These are phyloP conservation scores for Fusarium napiforme DNA, from an alignment of 2,329 filamentous ascomycete genomes.

Conservation along the genomic window DNA sequence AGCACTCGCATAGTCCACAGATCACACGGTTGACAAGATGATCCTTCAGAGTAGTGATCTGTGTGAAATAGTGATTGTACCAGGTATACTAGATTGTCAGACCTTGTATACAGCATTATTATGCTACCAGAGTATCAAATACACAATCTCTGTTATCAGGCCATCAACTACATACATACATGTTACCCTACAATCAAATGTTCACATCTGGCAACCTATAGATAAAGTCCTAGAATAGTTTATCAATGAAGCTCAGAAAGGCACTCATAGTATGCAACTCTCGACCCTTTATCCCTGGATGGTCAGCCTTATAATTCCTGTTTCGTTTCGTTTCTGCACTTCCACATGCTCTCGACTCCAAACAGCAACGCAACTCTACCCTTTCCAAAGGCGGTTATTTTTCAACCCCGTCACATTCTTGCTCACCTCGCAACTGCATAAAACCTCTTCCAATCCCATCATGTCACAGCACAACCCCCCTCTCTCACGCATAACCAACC, in stretches of 20 bases:
- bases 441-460: constrained; percentile 26
- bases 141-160: neutral
- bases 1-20: constrained; percentile 31
- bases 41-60: neutral
- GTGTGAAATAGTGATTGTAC: neutral
- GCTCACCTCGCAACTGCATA: neutral
- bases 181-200: constrained; percentile 12
- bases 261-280: constrained; percentile 10
- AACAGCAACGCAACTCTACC: neutral
- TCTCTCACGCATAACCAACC: constrained; percentile 17
- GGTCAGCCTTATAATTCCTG: constrained; percentile 30
- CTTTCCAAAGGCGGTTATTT: constrained; percentile 6
- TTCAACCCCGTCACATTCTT: constrained; percentile 3
- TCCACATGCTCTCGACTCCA: constrained; percentile 1
- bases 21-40: constrained; percentile 11
- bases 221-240: neutral
- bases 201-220: neutral
- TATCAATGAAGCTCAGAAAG: neutral
- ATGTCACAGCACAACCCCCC: constrained; percentile 16
- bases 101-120: neutral
- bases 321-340: constrained; percentile 9
- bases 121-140: neutral
- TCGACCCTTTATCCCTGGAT: constrained; percentile 22
- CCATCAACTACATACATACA: neutral
- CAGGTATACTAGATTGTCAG: neutral